These are phyloP conservation scores for Colletotrichum lini DNA, from an alignment of 2,329 filamentous ascomycete species.

Conservation along the genomic window DNA sequence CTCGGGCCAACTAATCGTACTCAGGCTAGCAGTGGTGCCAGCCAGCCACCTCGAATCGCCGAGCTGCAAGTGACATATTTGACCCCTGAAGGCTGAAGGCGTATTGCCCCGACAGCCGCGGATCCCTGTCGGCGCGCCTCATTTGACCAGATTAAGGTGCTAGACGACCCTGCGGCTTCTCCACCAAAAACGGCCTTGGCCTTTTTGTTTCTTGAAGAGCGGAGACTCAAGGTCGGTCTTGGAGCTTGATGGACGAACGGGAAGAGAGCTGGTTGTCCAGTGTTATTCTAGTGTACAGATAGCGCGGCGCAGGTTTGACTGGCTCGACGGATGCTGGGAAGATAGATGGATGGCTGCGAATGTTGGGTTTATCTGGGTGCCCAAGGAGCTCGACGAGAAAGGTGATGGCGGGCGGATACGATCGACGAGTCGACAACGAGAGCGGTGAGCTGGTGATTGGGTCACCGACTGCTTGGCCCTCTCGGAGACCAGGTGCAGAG, in stretches of 20 bases:
- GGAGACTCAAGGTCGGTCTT: constrained; percentile 1
- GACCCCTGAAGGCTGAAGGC: constrained; percentile 41
- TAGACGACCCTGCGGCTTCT: constrained; percentile 27
- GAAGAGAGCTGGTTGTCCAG: neutral
- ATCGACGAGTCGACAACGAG: constrained; percentile 12
- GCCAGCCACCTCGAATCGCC: constrained; percentile 30
- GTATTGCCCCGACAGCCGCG: constrained; percentile 31
- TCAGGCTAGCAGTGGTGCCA: no score
- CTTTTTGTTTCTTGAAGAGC: constrained; percentile 35
- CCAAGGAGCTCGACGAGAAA: neutral
- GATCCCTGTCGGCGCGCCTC: constrained; percentile 28
- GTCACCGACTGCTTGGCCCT: neutral
- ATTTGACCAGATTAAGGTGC: constrained; percentile 42
- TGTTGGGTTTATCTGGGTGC: neutral
- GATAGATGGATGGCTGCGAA: constrained; percentile 1
- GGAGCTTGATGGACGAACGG: neutral
- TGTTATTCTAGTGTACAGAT: no score
- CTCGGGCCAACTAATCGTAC: constrained; percentile 1
- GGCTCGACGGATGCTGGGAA: neutral
- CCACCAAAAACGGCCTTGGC: constrained; percentile 30
- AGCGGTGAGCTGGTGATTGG: constrained; percentile 34
- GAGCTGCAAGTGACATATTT: constrained; percentile 30
- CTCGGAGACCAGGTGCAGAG: constrained; percentile 7
- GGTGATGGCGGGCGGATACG: constrained; percentile 1
- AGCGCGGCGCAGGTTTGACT: neutral